Conservation (phyloP, 1,284 basidiomycete genomes). For the Mycena sp. region DNA sequence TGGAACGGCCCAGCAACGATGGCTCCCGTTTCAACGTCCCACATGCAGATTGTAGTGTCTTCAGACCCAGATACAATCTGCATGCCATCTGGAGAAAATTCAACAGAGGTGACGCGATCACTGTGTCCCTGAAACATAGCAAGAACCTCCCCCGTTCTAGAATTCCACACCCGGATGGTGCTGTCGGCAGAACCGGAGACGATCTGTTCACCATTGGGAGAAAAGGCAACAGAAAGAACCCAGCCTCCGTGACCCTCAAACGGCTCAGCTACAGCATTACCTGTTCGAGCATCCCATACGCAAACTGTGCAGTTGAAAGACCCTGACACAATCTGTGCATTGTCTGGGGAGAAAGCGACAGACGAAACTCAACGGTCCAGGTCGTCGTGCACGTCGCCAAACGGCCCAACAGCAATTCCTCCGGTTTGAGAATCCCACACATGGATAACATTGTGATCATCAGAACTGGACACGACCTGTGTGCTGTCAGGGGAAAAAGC, state of each 20-base stretch:
- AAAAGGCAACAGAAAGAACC: slow-evolving; percentile 5
- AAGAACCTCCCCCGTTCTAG: not conserved
- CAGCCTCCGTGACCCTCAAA: not conserved
- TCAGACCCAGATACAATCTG: not conserved
- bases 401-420: not conserved
- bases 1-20: not conserved
- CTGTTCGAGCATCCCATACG: not conserved
- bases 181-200: not conserved
- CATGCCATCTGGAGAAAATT: not conserved
- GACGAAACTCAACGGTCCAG: not conserved
- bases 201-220: slow-evolving; percentile 9
- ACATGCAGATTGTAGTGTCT: not conserved
- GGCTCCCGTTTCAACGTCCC: not conserved
- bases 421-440: slow-evolving; percentile 31
- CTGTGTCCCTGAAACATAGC: slow-evolving; percentile 1
- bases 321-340: not conserved
- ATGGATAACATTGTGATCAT: slow-evolving; percentile 18
- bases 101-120: not conserved
- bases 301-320: not conserved
- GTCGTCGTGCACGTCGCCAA: too few relatives aligned
- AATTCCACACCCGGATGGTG: not conserved
- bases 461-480: slow-evolving; percentile 23
- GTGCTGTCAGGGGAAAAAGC: slow-evolving; percentile 28
- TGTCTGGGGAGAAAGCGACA: slow-evolving; percentile 18
- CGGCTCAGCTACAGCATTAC: not conserved